Evolutionary conservation across 1,284 basidiomycete species (phyloP).

Genomic region (Mycosarcoma maydis): DNA sequence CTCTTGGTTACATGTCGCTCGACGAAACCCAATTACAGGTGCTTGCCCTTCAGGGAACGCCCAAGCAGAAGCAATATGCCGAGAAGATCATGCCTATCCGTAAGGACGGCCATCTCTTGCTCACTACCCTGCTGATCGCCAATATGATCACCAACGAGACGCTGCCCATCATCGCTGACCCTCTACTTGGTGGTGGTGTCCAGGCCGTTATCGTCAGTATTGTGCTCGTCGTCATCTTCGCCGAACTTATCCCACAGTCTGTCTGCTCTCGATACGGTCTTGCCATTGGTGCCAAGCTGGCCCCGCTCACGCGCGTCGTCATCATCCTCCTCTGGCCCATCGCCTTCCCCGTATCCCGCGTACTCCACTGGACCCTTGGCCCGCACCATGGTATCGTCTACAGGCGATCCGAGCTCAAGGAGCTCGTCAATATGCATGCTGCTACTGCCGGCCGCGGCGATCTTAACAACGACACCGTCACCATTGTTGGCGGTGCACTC

Average conservation of each 20-base stretch:
- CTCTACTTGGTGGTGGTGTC: slow-evolving; percentile 83
- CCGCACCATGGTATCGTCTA: slow-evolving; percentile 66
- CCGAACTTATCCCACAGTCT: slow-evolving; percentile 85
- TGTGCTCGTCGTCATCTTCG: slow-evolving; percentile 73
- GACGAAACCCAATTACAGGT: slow-evolving; percentile 92
- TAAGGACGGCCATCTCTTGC: slow-evolving; percentile 69
- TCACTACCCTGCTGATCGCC: slow-evolving; percentile 65
- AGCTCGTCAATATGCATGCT: slow-evolving; percentile 78
- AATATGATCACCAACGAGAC: slow-evolving; percentile 70
- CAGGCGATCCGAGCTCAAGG: slow-evolving; percentile 73
- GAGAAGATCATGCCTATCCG: slow-evolving; percentile 86
- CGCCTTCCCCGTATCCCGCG: slow-evolving; percentile 66
- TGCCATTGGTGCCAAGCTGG: slow-evolving; percentile 65
- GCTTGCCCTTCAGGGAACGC: slow-evolving; percentile 81
- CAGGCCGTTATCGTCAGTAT: slow-evolving; percentile 70
- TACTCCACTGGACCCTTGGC: slow-evolving; percentile 66
- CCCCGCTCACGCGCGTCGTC: slow-evolving; percentile 61
- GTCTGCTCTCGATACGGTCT: slow-evolving; percentile 68
- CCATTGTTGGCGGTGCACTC: slow-evolving; percentile 79
- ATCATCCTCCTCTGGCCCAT: slow-evolving; percentile 66
- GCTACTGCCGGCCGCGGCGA: slow-evolving; percentile 72
- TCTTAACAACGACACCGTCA: slow-evolving; percentile 78
- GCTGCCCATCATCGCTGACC: slow-evolving; percentile 87
- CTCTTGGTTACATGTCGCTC: slow-evolving; percentile 89
- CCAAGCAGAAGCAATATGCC: slow-evolving; percentile 81